A percentile compares a stretch with the other conserved stretches of the same genome.
phyloP scores from a whole-genome alignment of 495 filamentous ascomycete genomes.

The Xylaria grammica region DNA sequence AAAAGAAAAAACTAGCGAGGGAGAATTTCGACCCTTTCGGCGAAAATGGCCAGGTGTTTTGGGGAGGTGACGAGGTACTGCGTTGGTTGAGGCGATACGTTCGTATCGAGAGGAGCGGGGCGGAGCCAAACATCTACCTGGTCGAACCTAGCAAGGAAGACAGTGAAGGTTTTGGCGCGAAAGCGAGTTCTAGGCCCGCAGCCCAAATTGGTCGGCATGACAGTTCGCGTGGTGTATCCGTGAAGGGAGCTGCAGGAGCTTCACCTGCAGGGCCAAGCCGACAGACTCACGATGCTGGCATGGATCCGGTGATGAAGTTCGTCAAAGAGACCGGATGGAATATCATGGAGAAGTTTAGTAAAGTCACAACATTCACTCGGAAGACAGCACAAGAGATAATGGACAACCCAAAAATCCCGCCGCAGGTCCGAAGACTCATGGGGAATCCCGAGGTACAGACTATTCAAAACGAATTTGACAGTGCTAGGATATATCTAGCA shows the following conservation, averaged over 20 bases:
- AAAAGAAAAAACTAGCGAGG: constrained; percentile 81
- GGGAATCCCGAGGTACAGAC: constrained; percentile 95
- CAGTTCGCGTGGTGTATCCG: constrained; percentile 42
- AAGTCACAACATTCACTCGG: constrained; percentile 93
- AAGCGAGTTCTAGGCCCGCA: constrained; percentile 50
- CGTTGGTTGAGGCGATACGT: constrained; percentile 89
- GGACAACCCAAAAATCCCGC: constrained; percentile 86
- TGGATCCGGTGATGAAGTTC: constrained; percentile 94
- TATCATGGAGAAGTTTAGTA: constrained; percentile 90
- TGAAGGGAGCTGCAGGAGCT: constrained; percentile 30
- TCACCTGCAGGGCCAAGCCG: constrained; percentile 37
- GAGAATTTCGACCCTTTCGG: constrained; percentile 92
- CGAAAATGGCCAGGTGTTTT: constrained; percentile 84
- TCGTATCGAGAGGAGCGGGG: constrained; percentile 76
- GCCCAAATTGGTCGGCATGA: constrained; percentile 47
- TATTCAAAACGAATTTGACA: constrained; percentile 94
- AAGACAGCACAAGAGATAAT: constrained; percentile 89
- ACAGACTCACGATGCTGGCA: constrained; percentile 68
- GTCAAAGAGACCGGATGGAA: constrained; percentile 97
- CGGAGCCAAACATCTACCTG: constrained; percentile 87
- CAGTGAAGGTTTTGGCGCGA: constrained; percentile 75
- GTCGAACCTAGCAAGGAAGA: constrained; percentile 88
- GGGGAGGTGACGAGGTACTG: constrained; percentile 96
- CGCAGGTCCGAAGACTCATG: constrained; percentile 83
- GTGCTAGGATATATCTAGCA: constrained; percentile 89